Evolutionary conservation across 2,329 filamentous ascomycete genomes (phyloP).

Genomic region (Cercospora sp.): DNA sequence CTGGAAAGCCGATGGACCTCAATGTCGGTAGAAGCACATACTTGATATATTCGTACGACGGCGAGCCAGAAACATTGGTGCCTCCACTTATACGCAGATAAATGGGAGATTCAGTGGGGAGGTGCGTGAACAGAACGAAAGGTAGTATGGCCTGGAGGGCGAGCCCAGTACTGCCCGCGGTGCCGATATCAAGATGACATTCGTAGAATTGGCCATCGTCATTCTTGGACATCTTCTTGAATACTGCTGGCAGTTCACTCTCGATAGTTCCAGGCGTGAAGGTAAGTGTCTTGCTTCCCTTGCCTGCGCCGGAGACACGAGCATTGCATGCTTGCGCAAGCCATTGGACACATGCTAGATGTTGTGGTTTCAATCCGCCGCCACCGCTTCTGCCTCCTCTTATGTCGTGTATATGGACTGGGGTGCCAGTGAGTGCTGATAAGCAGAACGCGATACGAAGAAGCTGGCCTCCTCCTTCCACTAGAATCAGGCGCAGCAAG

Average conservation of each 20-base stretch:
- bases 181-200: constrained; percentile 47
- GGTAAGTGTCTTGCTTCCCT: constrained; percentile 46
- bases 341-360: constrained; percentile 57
- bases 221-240: constrained; percentile 19
- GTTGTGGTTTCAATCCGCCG: constrained; percentile 59
- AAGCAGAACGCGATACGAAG: constrained; percentile 59
- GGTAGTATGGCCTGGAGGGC: constrained; percentile 62
- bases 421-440: constrained; percentile 53
- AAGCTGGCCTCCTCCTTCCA: constrained; percentile 64
- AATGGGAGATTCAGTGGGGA: constrained; percentile 29
- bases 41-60: constrained; percentile 57
- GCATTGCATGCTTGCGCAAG: constrained; percentile 54
- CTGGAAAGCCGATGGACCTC: constrained; percentile 52
- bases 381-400: constrained; percentile 55
- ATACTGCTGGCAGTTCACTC: constrained; percentile 26
- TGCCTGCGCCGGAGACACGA: constrained; percentile 42
- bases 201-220: constrained; percentile 33
- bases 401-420: constrained; percentile 56
- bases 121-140: constrained; percentile 52
- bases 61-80: constrained; percentile 58
- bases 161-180: constrained; percentile 57
- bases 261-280: constrained; percentile 40
- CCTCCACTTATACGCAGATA: constrained; percentile 56
- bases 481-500: background rate
- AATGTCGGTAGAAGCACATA: constrained; percentile 60